A percentile compares a stretch with the other conserved stretches of the same genome.
These are phyloP conservation scores for Scheffersomyces amazonensis DNA, from an alignment of 805 yeast species.

Conservation along the genomic window DNA sequence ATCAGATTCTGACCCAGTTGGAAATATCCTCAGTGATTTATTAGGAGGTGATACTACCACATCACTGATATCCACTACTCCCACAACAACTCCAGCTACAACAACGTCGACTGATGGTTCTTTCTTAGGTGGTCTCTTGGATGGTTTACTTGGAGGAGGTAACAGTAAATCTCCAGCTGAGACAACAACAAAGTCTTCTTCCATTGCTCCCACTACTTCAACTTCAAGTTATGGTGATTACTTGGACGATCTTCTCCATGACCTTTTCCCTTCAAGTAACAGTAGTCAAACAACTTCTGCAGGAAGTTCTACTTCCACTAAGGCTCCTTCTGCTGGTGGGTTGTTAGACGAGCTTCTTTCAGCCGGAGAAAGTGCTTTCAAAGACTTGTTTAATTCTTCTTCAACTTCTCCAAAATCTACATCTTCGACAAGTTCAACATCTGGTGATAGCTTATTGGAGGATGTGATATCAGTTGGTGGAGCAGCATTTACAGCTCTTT, in stretches of 20 bases:
- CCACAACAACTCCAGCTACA: constrained; percentile 2
- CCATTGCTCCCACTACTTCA: constrained; percentile 5
- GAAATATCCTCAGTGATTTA: constrained; percentile 9
- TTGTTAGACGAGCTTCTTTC: background rate
- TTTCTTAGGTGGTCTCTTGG: constrained; percentile 10
- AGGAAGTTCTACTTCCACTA: constrained; percentile 9
- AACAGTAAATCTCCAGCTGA: constrained; percentile 1
- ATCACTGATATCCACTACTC: background rate
- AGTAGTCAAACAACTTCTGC: background rate
- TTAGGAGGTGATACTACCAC: constrained; percentile 2
- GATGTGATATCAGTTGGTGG: background rate
- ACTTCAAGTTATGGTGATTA: constrained; percentile 4
- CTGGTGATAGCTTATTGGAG: background rate
- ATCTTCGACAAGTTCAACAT: constrained; percentile 3
- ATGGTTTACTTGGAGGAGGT: constrained; percentile 10
- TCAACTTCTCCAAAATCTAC: constrained; percentile 5
- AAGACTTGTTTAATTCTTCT: constrained; percentile 5
- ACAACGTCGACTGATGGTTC: background rate
- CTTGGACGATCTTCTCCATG: background rate
- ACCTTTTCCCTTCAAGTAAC: background rate
- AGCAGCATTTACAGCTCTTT: background rate
- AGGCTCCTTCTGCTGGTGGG: background rate
- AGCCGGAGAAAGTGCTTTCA: constrained; percentile 8
- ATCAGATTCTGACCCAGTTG: constrained; percentile 6
- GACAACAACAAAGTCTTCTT: background rate